Evolutionary conservation across 2,329 filamentous ascomycete genomes (phyloP), one percentile per base, ranked within the genome.

Genomic region (Venturiaceae sp.): DNA sequence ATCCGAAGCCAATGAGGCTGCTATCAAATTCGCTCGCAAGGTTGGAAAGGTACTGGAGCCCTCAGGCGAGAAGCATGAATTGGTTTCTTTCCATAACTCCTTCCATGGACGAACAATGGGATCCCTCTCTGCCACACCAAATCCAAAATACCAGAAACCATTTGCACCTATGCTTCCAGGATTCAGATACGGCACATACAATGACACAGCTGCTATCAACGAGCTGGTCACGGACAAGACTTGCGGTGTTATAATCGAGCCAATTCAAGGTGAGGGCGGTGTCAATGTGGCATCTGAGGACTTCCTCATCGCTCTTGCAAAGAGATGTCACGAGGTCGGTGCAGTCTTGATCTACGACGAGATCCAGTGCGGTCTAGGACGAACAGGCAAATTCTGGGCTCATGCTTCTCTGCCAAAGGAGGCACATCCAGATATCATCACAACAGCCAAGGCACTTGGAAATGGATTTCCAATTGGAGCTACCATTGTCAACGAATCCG

Each of bases 71-170:
- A 96, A 97, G 76, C 73, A 83, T 65, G 91, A 96, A 67, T 75
- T 99, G 53, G 89, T 97, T 55, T 95, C 90, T 16, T 99, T 97
- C 78, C 77, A 89, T 66, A 86, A 87, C 66, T 92, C 90, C 39
- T 99, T 99, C 80, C 94, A 99, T 73, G 94, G 94, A 66, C 87
- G 94, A 60, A 97, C 94, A 16, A 95, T 97, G 90, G 94, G 94
- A 55, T 85, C 87, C 60, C 77, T 99, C 47, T 95, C 90, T n/a
- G 94, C 94, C 11, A 99, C 94, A 5, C 94, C 92, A 53, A 99
- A 97, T 75, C 90, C 91, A 19, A 99, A 99, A 73, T 99, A 99
- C 75, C 94, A 99, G 75, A 83, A 86, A 65, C 94, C 94, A 0
- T 99, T 99, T 69, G 80, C 89, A 14, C 94, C 94, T 37, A 96